Conservation (phyloP, 768 basidiomycete genomes). For the Panus rudis region DNA sequence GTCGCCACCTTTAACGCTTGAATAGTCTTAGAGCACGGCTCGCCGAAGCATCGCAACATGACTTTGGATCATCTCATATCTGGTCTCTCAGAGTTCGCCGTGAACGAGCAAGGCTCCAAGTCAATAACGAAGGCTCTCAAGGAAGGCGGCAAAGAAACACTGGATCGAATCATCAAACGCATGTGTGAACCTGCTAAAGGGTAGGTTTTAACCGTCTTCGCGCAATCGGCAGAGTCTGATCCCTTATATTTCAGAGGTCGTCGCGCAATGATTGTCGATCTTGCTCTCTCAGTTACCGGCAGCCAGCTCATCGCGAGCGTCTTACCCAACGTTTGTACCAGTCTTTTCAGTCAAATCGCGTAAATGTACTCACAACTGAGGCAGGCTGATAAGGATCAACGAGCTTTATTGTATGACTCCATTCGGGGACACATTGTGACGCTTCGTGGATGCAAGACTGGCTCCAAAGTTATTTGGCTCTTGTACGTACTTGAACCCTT, state of each 20-base stretch:
- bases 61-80: constrained; percentile 72
- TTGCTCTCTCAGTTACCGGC: constrained; percentile 76
- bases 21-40: constrained; percentile 80
- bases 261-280: constrained; percentile 79
- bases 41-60: constrained; percentile 63
- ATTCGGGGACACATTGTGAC: constrained; percentile 85
- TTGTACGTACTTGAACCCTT: constrained; percentile 38
- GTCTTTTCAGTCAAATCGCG: background rate
- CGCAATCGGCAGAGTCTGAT: constrained; percentile 15
- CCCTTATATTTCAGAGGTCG: constrained; percentile 39
- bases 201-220: constrained; percentile 29
- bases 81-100: constrained; percentile 74
- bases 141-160: constrained; percentile 71
- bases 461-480: constrained; percentile 88
- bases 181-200: constrained; percentile 86
- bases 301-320: constrained; percentile 83
- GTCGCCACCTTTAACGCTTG: background rate
- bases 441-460: constrained; percentile 85
- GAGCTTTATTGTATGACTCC: constrained; percentile 75
- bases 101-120: constrained; percentile 83
- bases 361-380: constrained; percentile 8
- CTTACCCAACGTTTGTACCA: constrained; percentile 55
- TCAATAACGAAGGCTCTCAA: constrained; percentile 83
- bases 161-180: constrained; percentile 66
- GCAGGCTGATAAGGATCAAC: constrained; percentile 83